Conservation (phyloP, 805 yeast species). For the Cyberlindnera amylophila region DNA sequence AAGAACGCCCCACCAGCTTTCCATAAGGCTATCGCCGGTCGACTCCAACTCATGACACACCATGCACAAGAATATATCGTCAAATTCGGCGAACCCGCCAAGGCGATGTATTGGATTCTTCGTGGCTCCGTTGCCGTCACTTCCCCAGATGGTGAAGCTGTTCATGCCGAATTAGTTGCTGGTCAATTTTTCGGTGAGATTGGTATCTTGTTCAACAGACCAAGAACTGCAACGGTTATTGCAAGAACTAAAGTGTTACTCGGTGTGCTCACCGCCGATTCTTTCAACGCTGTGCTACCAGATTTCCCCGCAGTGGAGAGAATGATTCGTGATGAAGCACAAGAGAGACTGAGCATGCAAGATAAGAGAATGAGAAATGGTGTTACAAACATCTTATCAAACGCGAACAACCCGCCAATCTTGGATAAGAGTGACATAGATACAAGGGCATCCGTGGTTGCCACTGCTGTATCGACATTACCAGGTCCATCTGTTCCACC, state of each 20-base stretch:
- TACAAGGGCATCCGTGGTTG: slow-evolving; percentile 25
- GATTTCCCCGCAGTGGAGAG: slow-evolving; percentile 64
- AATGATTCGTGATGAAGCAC: slow-evolving; percentile 73
- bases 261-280: slow-evolving; percentile 65
- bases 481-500: slow-evolving; percentile 43
- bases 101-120: slow-evolving; percentile 76
- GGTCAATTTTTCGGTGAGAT: slow-evolving; percentile 80
- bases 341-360: slow-evolving; percentile 68
- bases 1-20: slow-evolving; percentile 64
- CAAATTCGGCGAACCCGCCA: slow-evolving; percentile 67
- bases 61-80: slow-evolving; percentile 69
- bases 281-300: slow-evolving; percentile 54
- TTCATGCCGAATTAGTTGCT: slow-evolving; percentile 63
- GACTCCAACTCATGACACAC: slow-evolving; percentile 54
- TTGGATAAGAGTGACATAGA: slow-evolving; percentile 5
- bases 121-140: slow-evolving; percentile 76
- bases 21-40: slow-evolving; percentile 53
- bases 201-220: slow-evolving; percentile 70
- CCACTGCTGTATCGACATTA: slow-evolving; percentile 31
- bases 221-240: slow-evolving; percentile 75
- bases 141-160: slow-evolving; percentile 71
- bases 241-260: slow-evolving; percentile 63
- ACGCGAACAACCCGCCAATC: slow-evolving; percentile 1
- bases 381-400: slow-evolving; percentile 29
- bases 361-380: slow-evolving; percentile 53